These are phyloP conservation scores for Lasiodiplodia gonubiensis DNA, from an alignment of 2,329 filamentous ascomycete species.

Conservation along the genomic window DNA sequence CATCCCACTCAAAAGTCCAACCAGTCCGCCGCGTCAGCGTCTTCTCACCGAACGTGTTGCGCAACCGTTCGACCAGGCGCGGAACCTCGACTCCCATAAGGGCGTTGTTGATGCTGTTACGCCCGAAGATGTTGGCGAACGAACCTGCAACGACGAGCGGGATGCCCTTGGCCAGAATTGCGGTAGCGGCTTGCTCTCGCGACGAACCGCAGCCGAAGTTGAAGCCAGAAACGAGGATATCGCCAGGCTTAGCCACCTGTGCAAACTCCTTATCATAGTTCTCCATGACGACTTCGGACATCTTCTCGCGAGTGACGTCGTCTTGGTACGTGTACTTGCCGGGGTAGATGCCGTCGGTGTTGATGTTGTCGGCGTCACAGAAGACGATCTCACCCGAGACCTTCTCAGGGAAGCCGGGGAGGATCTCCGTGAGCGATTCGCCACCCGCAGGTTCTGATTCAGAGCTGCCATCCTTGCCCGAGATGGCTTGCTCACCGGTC, in stretches of 20 bases:
- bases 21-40: slow-evolving; percentile 74
- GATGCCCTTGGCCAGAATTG: slow-evolving; percentile 80
- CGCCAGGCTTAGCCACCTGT: slow-evolving; percentile 66
- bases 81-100: slow-evolving; percentile 75
- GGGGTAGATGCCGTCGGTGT: slow-evolving; percentile 92
- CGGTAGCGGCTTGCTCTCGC: slow-evolving; percentile 86
- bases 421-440: slow-evolving; percentile 67
- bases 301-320: slow-evolving; percentile 73
- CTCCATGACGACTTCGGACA: slow-evolving; percentile 90
- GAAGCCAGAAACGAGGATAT: slow-evolving; percentile 84
- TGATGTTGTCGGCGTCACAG: slow-evolving; percentile 83
- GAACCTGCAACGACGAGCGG: slow-evolving; percentile 80
- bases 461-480: slow-evolving; percentile 38
- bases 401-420: slow-evolving; percentile 84
- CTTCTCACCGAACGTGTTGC: slow-evolving; percentile 67
- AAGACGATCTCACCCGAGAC: slow-evolving; percentile 88
- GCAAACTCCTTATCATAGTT: slow-evolving; percentile 85
- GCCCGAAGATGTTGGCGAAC: slow-evolving; percentile 82
- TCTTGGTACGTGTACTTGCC: slow-evolving; percentile 94
- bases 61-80: slow-evolving; percentile 67
- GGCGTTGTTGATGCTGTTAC: slow-evolving; percentile 82
- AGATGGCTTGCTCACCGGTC: slow-evolving; percentile 57
- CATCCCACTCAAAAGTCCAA: slow-evolving; percentile 85
- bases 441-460: slow-evolving; percentile 38
- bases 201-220: slow-evolving; percentile 88